Conservation (phyloP, 2,329 filamentous ascomycete genomes). For the Talaromyces rugulosus region DNA sequence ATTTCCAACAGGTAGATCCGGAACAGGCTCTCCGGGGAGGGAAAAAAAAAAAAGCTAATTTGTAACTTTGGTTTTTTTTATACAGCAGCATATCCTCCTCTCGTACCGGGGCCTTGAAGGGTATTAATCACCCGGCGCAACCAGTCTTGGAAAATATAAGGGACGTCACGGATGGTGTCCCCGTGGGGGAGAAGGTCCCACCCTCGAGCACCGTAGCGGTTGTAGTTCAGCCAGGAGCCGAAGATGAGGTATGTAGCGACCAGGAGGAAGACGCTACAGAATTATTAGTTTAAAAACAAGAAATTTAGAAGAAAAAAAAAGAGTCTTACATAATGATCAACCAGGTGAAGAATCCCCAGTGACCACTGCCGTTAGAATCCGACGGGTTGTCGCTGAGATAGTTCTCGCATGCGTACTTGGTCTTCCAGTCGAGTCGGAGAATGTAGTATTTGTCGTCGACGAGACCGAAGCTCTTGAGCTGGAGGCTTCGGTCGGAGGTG, state of each 20-base stretch:
- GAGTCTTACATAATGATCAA: conserved; percentile 78
- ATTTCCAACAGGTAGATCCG: conserved; percentile 2
- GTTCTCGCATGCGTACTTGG: conserved; percentile 77
- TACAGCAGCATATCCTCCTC: conserved; percentile 93
- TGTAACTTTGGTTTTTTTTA: conserved; percentile 38
- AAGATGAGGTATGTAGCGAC: conserved; percentile 92
- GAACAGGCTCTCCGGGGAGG: background rate
- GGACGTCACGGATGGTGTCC: conserved; percentile 85
- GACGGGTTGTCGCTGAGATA: conserved; percentile 44
- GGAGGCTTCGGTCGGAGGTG: conserved; percentile 54
- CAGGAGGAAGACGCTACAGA: conserved; percentile 71
- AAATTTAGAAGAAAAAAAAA: conserved; percentile 1
- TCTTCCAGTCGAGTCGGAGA: conserved; percentile 76
- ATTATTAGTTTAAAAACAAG: conserved; percentile 12
- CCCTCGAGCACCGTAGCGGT: conserved; percentile 86
- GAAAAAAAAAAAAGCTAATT: background rate
- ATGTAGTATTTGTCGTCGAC: conserved; percentile 55
- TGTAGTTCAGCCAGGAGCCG: conserved; percentile 98
- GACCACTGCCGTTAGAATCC: conserved; percentile 40
- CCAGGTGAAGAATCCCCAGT: conserved; percentile 98
- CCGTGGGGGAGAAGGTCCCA: conserved; percentile 94
- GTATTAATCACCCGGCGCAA: conserved; percentile 73
- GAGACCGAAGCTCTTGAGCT: conserved; percentile 69
- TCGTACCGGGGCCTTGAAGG: conserved; percentile 74
- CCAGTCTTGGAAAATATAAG: conserved; percentile 90